Evolutionary conservation across 257 asterid genomes (phyloP).

Genomic region (Solanum tarapatanum): DNA sequence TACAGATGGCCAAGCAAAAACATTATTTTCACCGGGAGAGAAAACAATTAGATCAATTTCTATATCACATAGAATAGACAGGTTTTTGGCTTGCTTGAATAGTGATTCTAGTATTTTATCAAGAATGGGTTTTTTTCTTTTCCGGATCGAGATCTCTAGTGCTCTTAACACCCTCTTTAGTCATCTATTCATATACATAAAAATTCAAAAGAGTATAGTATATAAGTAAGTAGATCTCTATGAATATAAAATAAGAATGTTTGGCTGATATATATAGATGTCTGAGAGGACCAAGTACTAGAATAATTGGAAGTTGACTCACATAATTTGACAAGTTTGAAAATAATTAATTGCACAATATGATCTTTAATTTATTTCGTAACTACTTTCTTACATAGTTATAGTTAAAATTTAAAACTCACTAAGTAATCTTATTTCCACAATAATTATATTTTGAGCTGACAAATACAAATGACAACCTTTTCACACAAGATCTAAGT

Average conservation of each 20-base stretch:
- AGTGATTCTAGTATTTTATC: background rate
- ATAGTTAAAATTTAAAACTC: background rate
- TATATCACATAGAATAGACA: background rate
- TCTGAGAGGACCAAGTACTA: background rate
- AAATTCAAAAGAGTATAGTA: too few species aligned
- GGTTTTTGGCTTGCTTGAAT: background rate
- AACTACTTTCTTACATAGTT: too few species aligned
- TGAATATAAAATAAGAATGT: background rate
- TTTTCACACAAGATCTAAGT: background rate
- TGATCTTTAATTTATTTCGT: background rate
- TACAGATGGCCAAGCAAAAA: background rate
- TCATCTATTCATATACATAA: background rate
- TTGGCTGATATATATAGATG: too few species aligned
- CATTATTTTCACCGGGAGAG: background rate
- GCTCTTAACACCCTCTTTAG: background rate
- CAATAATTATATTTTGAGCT: background rate
- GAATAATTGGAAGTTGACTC: background rate
- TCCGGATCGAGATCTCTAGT: background rate
- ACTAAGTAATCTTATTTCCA: background rate
- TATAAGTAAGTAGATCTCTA: too few species aligned
- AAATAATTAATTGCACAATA: too few species aligned
- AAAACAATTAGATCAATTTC: background rate
- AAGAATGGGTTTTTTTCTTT: too few species aligned
- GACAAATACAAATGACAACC: background rate
- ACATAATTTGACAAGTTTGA: background rate